A percentile compares a stretch with the other conserved stretches of the same genome.
phyloP scores from a whole-genome alignment of 2,329 filamentous ascomycete species.

The Colletotrichum destructivum region DNA sequence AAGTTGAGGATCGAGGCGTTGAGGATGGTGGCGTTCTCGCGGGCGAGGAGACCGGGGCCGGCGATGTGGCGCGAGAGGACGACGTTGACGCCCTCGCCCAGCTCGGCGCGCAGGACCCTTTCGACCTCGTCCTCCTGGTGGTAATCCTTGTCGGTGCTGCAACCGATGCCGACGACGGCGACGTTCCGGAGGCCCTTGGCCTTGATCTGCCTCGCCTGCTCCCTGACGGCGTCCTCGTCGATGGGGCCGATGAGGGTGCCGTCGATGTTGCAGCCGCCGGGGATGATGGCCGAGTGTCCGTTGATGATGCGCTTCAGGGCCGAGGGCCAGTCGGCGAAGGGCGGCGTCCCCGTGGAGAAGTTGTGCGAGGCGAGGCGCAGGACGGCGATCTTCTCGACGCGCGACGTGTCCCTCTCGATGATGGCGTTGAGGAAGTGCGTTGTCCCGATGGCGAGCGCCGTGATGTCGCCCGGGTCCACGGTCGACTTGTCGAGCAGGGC shows the following conservation, averaged over 20 bases:
- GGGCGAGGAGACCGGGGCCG: conserved; percentile 59
- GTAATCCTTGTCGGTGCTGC: conserved; percentile 68
- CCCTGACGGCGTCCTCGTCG: conserved; percentile 34
- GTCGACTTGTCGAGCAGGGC: conserved; percentile 56
- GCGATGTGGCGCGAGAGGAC: conserved; percentile 53
- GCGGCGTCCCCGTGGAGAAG: conserved; percentile 66
- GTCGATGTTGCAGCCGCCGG: conserved; percentile 45
- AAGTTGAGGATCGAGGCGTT: conserved; percentile 66
- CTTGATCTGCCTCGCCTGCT: conserved; percentile 44
- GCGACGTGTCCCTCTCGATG: conserved; percentile 65
- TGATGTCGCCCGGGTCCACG: conserved; percentile 54
- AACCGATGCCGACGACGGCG: conserved; percentile 71
- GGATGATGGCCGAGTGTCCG: conserved; percentile 43
- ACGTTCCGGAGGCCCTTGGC: conserved; percentile 55
- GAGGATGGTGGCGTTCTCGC: conserved; percentile 68
- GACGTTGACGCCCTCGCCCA: conserved; percentile 49
- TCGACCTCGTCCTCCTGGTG: conserved; percentile 66
- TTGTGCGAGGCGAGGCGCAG: conserved; percentile 66
- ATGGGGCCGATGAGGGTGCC: conserved; percentile 43
- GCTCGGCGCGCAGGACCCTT: conserved; percentile 62
- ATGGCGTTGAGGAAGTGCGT: conserved; percentile 74
- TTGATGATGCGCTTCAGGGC: conserved; percentile 57
- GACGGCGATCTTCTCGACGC: conserved; percentile 67
- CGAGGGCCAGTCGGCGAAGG: conserved; percentile 68
- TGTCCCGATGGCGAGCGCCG: conserved; percentile 67